phyloP scores from a whole-genome alignment of 2,329 filamentous ascomycete species.

The Ilyonectria robusta region DNA sequence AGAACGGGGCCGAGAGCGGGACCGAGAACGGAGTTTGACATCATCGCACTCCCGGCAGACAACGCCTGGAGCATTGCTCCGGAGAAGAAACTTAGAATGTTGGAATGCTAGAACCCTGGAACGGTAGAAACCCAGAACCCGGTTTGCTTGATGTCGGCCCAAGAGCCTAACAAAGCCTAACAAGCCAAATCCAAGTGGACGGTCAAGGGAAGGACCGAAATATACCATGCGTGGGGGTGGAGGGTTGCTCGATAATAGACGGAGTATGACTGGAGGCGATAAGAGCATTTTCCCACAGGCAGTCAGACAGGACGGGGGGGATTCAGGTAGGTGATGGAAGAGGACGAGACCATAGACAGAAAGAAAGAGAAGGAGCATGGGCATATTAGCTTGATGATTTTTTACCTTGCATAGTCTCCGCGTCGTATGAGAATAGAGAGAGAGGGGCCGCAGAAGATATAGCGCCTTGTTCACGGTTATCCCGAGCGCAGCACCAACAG shows the following conservation, averaged over 20 bases:
- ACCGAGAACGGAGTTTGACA: slow-evolving; percentile 29
- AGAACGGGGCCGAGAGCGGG: slow-evolving; percentile 23
- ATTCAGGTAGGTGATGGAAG: slow-evolving; percentile 10
- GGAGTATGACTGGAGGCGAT: slow-evolving; percentile 10
- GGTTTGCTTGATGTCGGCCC: slow-evolving; percentile 7
- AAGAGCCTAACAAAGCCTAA: slow-evolving; percentile 12
- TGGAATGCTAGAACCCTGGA: slow-evolving; percentile 3
- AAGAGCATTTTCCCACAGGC: not conserved
- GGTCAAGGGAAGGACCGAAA: slow-evolving; percentile 8
- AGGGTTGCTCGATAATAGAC: slow-evolving; percentile 31
- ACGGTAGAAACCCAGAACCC: not conserved
- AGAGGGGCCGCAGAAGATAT: slow-evolving; percentile 2
- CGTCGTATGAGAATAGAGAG: slow-evolving; percentile 15
- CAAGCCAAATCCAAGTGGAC: not conserved
- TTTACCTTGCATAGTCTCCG: slow-evolving; percentile 4
- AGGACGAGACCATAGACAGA: not conserved
- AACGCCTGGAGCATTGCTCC: slow-evolving; percentile 1
- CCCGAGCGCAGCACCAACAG: no score
- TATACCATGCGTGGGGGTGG: slow-evolving; percentile 38
- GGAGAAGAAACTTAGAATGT: not conserved
- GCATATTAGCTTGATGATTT: slow-evolving; percentile 25
- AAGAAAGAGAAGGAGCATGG: slow-evolving; percentile 11
- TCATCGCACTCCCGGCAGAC: slow-evolving; percentile 9
- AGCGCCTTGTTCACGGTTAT: not conserved
- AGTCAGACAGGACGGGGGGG: slow-evolving; percentile 7